These are phyloP conservation scores for Arbutus unedo DNA, from an alignment of 148 eudicot genomes.

Conservation along the genomic window DNA sequence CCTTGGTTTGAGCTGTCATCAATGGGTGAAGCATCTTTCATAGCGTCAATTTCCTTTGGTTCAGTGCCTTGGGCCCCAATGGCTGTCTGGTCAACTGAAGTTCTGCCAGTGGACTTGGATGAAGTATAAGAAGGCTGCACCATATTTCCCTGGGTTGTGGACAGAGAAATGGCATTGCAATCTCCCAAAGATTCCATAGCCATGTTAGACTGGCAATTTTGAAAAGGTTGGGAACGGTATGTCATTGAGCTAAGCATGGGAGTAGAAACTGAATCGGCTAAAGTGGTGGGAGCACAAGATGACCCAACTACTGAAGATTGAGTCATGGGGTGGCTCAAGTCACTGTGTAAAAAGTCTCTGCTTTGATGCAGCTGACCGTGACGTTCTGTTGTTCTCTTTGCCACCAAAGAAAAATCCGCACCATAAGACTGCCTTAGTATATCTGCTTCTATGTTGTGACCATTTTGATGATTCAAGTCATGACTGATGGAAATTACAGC, in stretches of 20 bases:
- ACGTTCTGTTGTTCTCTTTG: constrained; percentile 29
- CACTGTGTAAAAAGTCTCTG: constrained; percentile 60
- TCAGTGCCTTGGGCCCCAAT: constrained; percentile 32
- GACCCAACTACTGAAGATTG: constrained; percentile 80
- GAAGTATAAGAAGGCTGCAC: constrained; percentile 38
- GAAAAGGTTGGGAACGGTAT: constrained; percentile 43
- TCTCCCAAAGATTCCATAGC: constrained; percentile 33
- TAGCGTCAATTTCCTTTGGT: too few species aligned
- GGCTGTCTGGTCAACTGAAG: constrained; percentile 28
- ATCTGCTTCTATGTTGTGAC: constrained; percentile 36
- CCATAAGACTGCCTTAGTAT: constrained; percentile 38
- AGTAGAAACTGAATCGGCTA: constrained; percentile 67
- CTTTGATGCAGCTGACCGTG: constrained; percentile 64
- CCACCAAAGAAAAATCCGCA: constrained; percentile 32
- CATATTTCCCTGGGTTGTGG: constrained; percentile 24
- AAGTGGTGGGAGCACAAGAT: constrained; percentile 77
- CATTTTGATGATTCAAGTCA: constrained; percentile 36
- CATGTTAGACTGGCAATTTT: constrained; percentile 22
- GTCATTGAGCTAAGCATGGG: constrained; percentile 68
- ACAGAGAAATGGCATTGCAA: constrained; percentile 27
- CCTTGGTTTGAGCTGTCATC: constrained; percentile 35
- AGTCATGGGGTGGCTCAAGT: constrained; percentile 59
- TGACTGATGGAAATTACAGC: constrained; percentile 31
- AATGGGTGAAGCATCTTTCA: constrained; percentile 32
- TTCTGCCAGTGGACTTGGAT: constrained; percentile 23